phyloP scores from a whole-genome alignment of 2,329 filamentous ascomycete genomes.

The Aspergillus proliferans region DNA sequence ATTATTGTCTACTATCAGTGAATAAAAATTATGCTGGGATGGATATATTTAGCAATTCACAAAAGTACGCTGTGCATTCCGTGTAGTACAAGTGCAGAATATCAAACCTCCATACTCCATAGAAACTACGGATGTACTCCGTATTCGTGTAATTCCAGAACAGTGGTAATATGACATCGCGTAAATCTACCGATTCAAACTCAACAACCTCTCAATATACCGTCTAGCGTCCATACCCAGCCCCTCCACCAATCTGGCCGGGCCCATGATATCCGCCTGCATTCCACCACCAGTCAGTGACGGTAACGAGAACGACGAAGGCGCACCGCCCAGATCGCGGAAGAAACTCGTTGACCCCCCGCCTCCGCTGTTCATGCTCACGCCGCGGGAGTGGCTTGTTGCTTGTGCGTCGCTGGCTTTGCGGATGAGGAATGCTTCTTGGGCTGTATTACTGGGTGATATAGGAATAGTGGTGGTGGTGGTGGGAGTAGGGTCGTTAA shows the following conservation, averaged over 20 bases:
- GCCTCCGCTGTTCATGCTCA: constrained; percentile 17
- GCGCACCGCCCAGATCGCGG: constrained; percentile 34
- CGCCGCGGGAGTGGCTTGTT: constrained; percentile 25
- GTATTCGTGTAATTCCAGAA: background rate
- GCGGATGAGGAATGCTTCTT: constrained; percentile 43
- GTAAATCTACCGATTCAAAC: constrained; percentile 32
- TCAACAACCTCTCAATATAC: constrained; percentile 43
- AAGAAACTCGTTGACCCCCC: constrained; percentile 24
- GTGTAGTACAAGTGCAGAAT: too few species aligned
- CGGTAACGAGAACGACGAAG: constrained; percentile 9
- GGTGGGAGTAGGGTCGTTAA: background rate
- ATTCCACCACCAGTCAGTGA: background rate
- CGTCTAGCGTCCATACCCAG: constrained; percentile 41
- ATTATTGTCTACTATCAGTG: too few species aligned
- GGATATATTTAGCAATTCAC: too few species aligned
- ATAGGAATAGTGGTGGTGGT: background rate
- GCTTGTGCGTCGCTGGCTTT: constrained; percentile 37
- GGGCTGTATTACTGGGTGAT: constrained; percentile 6
- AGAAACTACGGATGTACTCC: background rate
- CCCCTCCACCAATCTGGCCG: constrained; percentile 38
- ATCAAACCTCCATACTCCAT: background rate
- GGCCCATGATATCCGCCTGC: constrained; percentile 20
- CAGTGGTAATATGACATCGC: too few species aligned
- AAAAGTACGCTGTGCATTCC: too few species aligned
- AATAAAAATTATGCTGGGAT: too few species aligned